phyloP scores from a whole-genome alignment of 768 basidiomycete species.

The Suillus subaureus region DNA sequence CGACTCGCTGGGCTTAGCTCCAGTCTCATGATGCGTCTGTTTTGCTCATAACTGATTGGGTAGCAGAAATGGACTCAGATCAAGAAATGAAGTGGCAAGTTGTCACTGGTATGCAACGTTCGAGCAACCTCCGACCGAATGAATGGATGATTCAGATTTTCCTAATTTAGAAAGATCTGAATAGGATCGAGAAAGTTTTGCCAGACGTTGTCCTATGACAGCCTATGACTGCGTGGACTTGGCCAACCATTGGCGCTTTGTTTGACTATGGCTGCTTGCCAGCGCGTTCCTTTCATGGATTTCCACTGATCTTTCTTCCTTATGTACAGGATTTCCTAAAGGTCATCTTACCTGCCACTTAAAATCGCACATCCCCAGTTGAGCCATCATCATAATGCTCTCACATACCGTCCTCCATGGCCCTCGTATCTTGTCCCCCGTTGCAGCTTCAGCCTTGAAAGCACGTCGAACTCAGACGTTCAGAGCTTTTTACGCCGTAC shows the following conservation, averaged over 20 bases:
- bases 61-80: not conserved
- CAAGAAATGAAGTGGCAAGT: not conserved
- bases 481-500: slow-evolving; percentile 59
- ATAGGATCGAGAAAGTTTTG: not conserved
- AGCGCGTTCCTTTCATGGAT: slow-evolving; percentile 7
- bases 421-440: slow-evolving; percentile 32
- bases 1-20: not conserved
- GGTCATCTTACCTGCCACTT: slow-evolving; percentile 15
- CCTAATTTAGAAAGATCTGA: not conserved
- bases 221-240: not conserved
- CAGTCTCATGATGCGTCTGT: not conserved
- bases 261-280: not conserved
- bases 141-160: not conserved
- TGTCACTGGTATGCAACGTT: not conserved
- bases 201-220: slow-evolving; percentile 1
- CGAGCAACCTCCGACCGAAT: not conserved
- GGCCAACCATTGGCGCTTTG: not conserved
- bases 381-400: slow-evolving; percentile 41
- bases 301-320: slow-evolving; percentile 4
- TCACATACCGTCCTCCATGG: slow-evolving; percentile 31
- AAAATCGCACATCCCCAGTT: slow-evolving; percentile 11
- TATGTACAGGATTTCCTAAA: slow-evolving; percentile 6
- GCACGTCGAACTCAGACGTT: slow-evolving; percentile 42
- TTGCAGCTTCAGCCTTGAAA: slow-evolving; percentile 34
- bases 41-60: slow-evolving; percentile 2